These are phyloP conservation scores for Pyrenophora seminiperda DNA, from an alignment of 2,329 filamentous ascomycete species.

Conservation along the genomic window DNA sequence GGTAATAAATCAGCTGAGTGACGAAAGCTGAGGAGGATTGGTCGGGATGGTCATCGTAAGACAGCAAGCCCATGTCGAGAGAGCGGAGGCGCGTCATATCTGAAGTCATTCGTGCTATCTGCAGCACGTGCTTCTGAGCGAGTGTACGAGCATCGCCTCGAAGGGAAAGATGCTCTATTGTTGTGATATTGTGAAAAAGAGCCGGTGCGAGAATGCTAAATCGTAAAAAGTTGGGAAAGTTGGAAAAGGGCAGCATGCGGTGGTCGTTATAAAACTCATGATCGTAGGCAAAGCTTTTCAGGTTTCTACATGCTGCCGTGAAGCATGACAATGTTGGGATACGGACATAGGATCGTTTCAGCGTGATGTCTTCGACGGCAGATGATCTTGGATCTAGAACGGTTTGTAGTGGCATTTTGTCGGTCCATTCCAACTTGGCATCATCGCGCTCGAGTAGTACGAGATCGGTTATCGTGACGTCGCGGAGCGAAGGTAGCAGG, in stretches of 20 bases:
- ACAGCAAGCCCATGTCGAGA: slow-evolving; percentile 9
- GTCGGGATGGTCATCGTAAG: slow-evolving; percentile 7
- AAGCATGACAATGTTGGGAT: slow-evolving; percentile 1
- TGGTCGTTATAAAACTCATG: slow-evolving; percentile 9
- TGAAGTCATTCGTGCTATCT: slow-evolving; percentile 9
- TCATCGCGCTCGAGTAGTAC: background rate
- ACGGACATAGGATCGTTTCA: slow-evolving; percentile 9
- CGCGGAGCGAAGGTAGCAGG: slow-evolving; percentile 6
- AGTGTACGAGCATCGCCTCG: slow-evolving; percentile 8
- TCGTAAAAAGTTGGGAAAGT: background rate
- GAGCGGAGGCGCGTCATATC: slow-evolving; percentile 5
- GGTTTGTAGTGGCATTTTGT: slow-evolving; percentile 3
- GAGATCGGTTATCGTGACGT: slow-evolving; percentile 1
- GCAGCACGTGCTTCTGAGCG: slow-evolving; percentile 5
- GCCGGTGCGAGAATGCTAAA: slow-evolving; percentile 1
- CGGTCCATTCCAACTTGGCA: background rate
- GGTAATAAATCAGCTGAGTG: background rate
- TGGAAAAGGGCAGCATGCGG: background rate
- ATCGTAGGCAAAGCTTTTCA: slow-evolving; percentile 10
- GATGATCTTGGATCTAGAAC: slow-evolving; percentile 3
- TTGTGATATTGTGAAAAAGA: background rate
- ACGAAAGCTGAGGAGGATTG: slow-evolving; percentile 4
- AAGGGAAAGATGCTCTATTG: slow-evolving; percentile 6
- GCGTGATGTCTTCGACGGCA: slow-evolving; percentile 1
- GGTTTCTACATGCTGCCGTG: slow-evolving; percentile 4